Percentiles rank a stretch among this genome's conserved stretches.
phyloP scores from a whole-genome alignment of 2,329 filamentous ascomycete genomes.

The Niveomyces coronatus region DNA sequence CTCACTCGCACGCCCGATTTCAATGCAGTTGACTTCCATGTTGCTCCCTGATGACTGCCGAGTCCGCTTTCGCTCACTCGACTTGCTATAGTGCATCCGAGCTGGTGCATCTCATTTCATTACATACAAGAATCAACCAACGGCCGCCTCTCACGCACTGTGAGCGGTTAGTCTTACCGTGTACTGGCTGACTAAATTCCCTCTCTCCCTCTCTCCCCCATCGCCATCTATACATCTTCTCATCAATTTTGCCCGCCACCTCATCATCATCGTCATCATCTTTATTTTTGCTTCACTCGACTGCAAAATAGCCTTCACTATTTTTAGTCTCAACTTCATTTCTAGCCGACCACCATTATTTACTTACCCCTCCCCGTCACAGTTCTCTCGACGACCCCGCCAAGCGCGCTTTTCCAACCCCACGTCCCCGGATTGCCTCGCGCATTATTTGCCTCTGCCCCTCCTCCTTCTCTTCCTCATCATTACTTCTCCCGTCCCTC shows the following conservation, averaged over 20 bases:
- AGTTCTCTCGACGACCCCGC: conserved; percentile 6
- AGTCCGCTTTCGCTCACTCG: conserved; percentile 2
- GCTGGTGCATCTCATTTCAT: background rate
- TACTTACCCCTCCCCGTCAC: background rate
- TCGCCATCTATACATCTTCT: too few relatives aligned
- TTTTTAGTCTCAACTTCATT: background rate
- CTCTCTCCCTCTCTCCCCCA: background rate
- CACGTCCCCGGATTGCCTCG: conserved; percentile 4
- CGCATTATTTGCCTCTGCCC: background rate
- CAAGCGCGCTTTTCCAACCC: conserved; percentile 8
- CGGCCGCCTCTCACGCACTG: background rate
- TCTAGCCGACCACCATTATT: background rate
- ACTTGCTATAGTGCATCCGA: background rate
- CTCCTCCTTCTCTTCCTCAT: background rate
- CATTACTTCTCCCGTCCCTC: background rate
- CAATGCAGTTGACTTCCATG: background rate
- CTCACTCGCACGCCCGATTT: background rate
- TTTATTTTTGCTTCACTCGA: too few relatives aligned
- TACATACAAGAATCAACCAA: conserved; percentile 2
- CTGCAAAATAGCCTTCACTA: too few relatives aligned
- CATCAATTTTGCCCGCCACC: too few relatives aligned
- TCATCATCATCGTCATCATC: too few relatives aligned
- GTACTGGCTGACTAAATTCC: background rate
- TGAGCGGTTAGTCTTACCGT: background rate
- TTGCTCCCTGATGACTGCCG: conserved; percentile 6